Conservation (phyloP, 2,329 filamentous ascomycete genomes). For the Eutypa lata region DNA sequence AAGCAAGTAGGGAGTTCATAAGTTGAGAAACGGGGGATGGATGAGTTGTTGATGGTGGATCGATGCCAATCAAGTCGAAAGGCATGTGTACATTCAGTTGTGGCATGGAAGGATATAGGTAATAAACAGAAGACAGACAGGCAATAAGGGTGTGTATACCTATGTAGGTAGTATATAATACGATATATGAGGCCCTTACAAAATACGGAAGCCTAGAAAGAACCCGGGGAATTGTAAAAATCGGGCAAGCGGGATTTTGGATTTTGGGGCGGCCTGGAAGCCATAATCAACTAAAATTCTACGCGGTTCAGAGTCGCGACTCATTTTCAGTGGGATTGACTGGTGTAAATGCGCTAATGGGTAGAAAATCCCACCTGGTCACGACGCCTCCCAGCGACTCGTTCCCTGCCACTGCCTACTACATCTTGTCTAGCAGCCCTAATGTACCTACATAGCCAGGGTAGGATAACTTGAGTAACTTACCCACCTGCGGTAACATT, state of each 20-base stretch:
- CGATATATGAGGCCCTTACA: too few species aligned
- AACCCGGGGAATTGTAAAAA: background rate
- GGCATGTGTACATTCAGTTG: background rate
- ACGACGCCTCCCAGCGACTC: too few species aligned
- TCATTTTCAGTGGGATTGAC: background rate
- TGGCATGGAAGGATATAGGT: background rate
- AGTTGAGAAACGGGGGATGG: background rate
- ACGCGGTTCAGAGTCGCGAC: constrained; percentile 1
- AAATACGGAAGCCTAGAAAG: too few species aligned
- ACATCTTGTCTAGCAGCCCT: too few species aligned
- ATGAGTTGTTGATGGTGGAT: background rate
- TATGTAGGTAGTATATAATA: too few species aligned
- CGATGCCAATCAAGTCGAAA: background rate
- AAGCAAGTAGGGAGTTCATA: background rate
- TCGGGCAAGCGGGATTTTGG: background rate
- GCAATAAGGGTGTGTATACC: too few species aligned
- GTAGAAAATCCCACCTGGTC: too few species aligned
- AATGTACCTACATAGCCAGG: too few species aligned
- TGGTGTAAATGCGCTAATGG: background rate
- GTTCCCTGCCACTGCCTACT: too few species aligned
- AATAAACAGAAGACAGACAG: too few species aligned
- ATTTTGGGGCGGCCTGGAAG: background rate
- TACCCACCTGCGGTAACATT: too few species aligned
- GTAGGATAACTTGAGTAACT: too few species aligned
- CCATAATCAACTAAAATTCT: background rate